phyloP scores from a whole-genome alignment of 2,329 filamentous ascomycete species.

The Alternaria gansuensis region DNA sequence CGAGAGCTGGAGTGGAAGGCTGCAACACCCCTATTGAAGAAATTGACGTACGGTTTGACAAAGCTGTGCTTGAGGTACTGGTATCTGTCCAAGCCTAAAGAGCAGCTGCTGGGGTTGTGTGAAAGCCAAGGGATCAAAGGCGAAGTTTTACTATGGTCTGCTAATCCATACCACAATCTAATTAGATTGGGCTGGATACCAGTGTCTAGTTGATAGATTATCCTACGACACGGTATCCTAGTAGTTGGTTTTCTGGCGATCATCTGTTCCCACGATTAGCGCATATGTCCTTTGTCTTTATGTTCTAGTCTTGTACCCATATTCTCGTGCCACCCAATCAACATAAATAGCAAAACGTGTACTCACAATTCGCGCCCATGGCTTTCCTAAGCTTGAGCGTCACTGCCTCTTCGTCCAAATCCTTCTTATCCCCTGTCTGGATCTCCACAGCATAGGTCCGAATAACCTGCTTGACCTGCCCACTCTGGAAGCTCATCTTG shows the following conservation, averaged over 20 bases:
- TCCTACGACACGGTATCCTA: slow-evolving; percentile 12
- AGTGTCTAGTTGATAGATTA: background rate
- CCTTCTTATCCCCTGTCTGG: slow-evolving; percentile 67
- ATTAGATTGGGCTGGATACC: background rate
- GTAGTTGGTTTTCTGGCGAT: slow-evolving; percentile 35
- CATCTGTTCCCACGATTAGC: slow-evolving; percentile 22
- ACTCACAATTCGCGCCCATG: slow-evolving; percentile 75
- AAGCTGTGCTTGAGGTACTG: background rate
- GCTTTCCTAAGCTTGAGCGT: slow-evolving; percentile 69
- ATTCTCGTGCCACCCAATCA: background rate
- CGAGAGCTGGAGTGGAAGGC: slow-evolving; percentile 10
- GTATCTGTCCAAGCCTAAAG: background rate
- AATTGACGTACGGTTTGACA: slow-evolving; percentile 11
- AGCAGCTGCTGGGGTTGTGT: background rate
- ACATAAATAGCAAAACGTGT: slow-evolving; percentile 4
- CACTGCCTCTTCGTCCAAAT: slow-evolving; percentile 69
- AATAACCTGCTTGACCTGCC: slow-evolving; percentile 70
- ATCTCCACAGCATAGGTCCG: slow-evolving; percentile 72
- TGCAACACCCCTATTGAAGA: slow-evolving; percentile 12
- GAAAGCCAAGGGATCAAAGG: background rate
- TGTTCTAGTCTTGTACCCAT: background rate
- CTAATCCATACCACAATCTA: background rate
- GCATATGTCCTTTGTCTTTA: background rate
- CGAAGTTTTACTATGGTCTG: background rate
- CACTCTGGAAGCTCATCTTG: slow-evolving; percentile 72